Evolutionary conservation across 352 stramenopile genomes (phyloP).

Genomic region (Peronospora tabacina): DNA sequence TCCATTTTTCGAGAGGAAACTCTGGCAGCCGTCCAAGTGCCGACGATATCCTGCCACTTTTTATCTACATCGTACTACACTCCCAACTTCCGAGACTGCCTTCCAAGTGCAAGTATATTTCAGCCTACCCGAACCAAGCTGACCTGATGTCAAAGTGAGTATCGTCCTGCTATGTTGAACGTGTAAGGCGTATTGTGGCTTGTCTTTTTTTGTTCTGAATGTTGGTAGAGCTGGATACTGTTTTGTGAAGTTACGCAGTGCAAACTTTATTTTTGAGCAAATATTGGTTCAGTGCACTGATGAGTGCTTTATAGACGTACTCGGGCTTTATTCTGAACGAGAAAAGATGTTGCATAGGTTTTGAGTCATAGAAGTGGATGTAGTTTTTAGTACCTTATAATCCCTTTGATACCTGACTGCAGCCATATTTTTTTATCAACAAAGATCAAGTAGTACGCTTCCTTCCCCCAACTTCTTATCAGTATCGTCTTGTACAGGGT

Average conservation of each 20-base stretch:
- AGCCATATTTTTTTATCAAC: neutral
- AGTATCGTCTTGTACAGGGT: no score
- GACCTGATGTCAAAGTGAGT: slow-evolving; percentile 87
- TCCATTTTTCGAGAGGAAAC: slow-evolving; percentile 73
- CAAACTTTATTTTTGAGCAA: slow-evolving; percentile 8
- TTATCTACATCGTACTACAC: slow-evolving; percentile 90
- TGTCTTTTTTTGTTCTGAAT: slow-evolving; percentile 2
- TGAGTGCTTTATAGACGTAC: neutral
- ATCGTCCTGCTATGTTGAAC: neutral
- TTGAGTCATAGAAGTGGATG: neutral
- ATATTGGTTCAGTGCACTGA: neutral
- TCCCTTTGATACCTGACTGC: no score
- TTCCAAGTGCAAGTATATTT: slow-evolving; percentile 90
- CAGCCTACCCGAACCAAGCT: slow-evolving; percentile 77
- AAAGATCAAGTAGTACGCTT: neutral
- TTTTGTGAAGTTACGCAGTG: slow-evolving; percentile 88
- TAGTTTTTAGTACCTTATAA: no score
- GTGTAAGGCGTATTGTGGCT: neutral
- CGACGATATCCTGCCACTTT: slow-evolving; percentile 89
- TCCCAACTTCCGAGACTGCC: slow-evolving; percentile 80
- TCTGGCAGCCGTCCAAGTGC: slow-evolving; percentile 56
- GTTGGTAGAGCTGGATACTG: slow-evolving; percentile 80
- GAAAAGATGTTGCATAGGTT: slow-evolving; percentile 20
- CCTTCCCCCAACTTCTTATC: no score
- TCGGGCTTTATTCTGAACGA: slow-evolving; percentile 34